Percentiles rank a stretch among this genome's conserved stretches.
phyloP scores from a whole-genome alignment of 805 yeast species.

The Ogataea dorogensis region DNA sequence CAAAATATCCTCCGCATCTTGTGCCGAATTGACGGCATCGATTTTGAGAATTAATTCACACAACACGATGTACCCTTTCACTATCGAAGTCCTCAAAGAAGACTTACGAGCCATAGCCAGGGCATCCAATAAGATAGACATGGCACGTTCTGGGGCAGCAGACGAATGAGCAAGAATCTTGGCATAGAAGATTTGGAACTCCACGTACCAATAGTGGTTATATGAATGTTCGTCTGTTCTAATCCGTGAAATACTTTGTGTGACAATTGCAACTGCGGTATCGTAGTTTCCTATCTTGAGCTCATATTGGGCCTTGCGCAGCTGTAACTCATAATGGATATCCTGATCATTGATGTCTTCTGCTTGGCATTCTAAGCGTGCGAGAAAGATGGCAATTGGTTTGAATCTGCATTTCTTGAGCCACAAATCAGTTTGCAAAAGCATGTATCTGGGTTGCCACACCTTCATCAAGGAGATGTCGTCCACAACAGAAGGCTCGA shows the following conservation, averaged over 20 bases:
- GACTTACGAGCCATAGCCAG: constrained; percentile 46
- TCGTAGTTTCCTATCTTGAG: constrained; percentile 22
- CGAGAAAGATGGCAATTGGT: constrained; percentile 37
- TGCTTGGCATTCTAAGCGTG: constrained; percentile 30
- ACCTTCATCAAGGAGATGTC: constrained; percentile 42
- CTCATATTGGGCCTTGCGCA: constrained; percentile 26
- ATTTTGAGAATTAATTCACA: constrained; percentile 43
- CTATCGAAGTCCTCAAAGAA: constrained; percentile 43
- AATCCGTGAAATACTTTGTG: constrained; percentile 23
- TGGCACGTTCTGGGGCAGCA: constrained; percentile 43
- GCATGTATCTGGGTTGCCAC: constrained; percentile 40
- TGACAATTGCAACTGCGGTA: constrained; percentile 23
- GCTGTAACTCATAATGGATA: constrained; percentile 28
- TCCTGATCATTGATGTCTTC: constrained; percentile 34
- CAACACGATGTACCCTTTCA: constrained; percentile 48
- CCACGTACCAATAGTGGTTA: constrained; percentile 45
- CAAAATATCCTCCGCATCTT: constrained; percentile 44
- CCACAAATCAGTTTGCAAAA: constrained; percentile 38
- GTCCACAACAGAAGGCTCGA: constrained; percentile 25
- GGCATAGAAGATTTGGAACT: constrained; percentile 48
- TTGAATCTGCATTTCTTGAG: constrained; percentile 39
- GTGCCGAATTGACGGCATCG: constrained; percentile 27
- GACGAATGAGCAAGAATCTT: constrained; percentile 42
- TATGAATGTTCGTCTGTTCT: constrained; percentile 24
- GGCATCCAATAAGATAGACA: constrained; percentile 49